Base-by-base conservation (phyloP, 2,329 filamentous ascomycete species). In the Colletotrichum liriopes region DNA sequence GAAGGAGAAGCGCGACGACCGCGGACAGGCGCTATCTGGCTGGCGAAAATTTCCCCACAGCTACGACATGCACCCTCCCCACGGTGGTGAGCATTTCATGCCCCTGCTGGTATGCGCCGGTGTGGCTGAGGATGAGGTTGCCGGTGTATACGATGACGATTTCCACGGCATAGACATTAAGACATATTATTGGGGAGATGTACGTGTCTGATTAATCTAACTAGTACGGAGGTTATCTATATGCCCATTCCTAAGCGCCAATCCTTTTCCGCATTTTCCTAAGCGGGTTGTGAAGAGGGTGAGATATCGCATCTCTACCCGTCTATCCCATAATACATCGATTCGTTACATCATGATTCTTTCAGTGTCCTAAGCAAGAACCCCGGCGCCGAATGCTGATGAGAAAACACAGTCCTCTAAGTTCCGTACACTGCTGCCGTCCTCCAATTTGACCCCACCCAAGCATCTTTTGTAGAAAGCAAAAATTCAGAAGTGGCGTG, bases 11-110 rank as follows among this genome's bases (percentile, higher is more conserved):
- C 72, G 75, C 6, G 73, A 77, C 20, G 81, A 82, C 67, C 76
- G 87, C 43, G 82, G 79, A 69, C 76, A 76, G 47, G 84, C 79
- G 54, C 81, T 91, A 45, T 76, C 77, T 12, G 77, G 75, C 2
- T 91, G 88, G 88, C 82, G 88, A 66, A 76, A 77, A 3, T 82
- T 89, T 74, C 85, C 86, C 0, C 77, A 83, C 41, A 83, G 85
- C 1, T 86, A 87, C 72, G 81, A 84, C 16, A 88, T 89, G 84
- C 89, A 91, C 77, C 89, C 89, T 3, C 79, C 80, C 1, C 77
- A 81, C 12, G 87, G 85, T 0, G 88, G 86, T 0, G 89, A 91
- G 79, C 89, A 91, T 74, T 90, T 91, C 66, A 79, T 91, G 83
- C 89, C 89, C 70, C 77, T 91, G 79, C 77, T 90, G 56, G 89